Conservation (phyloP, 73 alveolate genomes). For the Breviolum minutum region DNA sequence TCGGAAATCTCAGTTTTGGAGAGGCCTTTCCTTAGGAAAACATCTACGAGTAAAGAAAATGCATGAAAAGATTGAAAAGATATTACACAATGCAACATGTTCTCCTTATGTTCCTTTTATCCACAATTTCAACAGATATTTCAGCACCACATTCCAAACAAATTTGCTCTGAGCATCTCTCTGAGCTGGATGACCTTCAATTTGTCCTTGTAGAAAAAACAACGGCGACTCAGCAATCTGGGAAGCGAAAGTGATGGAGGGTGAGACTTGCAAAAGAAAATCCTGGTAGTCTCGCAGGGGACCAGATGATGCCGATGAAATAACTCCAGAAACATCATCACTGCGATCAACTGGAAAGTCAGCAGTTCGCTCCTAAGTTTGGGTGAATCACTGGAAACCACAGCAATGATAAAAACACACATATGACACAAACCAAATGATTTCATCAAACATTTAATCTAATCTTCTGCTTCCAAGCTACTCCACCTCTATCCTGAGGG, state of each 20-base stretch:
- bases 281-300: slow-evolving; percentile 86
- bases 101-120: too few relatives aligned
- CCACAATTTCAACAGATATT: too few relatives aligned
- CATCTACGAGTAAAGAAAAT: not conserved
- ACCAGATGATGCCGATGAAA: slow-evolving; percentile 57
- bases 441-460: not conserved
- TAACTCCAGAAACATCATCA: slow-evolving; percentile 66
- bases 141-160: not conserved
- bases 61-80: too few relatives aligned
- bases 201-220: slow-evolving; percentile 38
- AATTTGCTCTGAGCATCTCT: slow-evolving; percentile 11
- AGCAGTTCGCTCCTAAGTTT: slow-evolving; percentile 48
- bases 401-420: not conserved
- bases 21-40: slow-evolving; percentile 47
- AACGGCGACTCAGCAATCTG: too few relatives aligned
- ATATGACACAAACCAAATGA: not conserved
- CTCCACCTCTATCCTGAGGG: not conserved
- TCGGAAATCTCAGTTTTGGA: slow-evolving; percentile 88
- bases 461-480: not conserved
- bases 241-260: not conserved
- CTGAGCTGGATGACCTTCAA: slow-evolving; percentile 77
- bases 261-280: too few relatives aligned
- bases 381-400: not conserved
- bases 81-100: not conserved
- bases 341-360: slow-evolving; percentile 65